A percentile compares a stretch with the other conserved stretches of the same genome.
These are phyloP conservation scores for Protostelium mycophagum DNA, from an alignment of 78 protist species.

Conservation along the genomic window DNA sequence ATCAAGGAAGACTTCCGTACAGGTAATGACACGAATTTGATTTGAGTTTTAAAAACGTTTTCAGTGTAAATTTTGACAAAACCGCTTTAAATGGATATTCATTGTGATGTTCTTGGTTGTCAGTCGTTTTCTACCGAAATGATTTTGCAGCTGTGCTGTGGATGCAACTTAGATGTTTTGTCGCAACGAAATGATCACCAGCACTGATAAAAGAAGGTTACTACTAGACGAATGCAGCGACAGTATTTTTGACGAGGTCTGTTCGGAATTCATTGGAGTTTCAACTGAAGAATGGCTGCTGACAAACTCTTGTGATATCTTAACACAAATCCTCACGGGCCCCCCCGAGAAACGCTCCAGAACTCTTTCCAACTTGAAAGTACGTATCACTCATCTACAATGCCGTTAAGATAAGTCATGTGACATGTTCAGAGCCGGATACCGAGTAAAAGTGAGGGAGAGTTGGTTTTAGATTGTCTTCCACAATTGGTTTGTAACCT, in stretches of 20 bases:
- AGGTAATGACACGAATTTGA: not conserved
- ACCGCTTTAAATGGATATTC: too few relatives aligned
- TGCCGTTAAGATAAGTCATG: too few relatives aligned
- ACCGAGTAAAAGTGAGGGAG: not conserved
- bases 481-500: not conserved
- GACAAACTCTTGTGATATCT: not conserved
- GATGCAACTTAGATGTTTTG: too few relatives aligned
- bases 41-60: too few relatives aligned
- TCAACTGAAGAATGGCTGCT: not conserved
- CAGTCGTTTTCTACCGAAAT: too few relatives aligned
- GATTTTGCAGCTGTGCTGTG: too few relatives aligned
- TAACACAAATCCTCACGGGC: not conserved
- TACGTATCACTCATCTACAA: too few relatives aligned
- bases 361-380: too few relatives aligned
- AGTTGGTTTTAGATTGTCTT: not conserved
- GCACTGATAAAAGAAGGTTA: not conserved
- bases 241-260: not conserved
- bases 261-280: not conserved
- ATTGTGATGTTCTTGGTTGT: too few relatives aligned
- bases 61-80: too few relatives aligned
- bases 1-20: not conserved
- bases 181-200: too few relatives aligned
- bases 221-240: not conserved
- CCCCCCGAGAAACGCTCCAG: not conserved
- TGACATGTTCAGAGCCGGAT: not conserved